phyloP scores from a whole-genome alignment of 495 filamentous ascomycete species.

The Tirmania nivea region DNA sequence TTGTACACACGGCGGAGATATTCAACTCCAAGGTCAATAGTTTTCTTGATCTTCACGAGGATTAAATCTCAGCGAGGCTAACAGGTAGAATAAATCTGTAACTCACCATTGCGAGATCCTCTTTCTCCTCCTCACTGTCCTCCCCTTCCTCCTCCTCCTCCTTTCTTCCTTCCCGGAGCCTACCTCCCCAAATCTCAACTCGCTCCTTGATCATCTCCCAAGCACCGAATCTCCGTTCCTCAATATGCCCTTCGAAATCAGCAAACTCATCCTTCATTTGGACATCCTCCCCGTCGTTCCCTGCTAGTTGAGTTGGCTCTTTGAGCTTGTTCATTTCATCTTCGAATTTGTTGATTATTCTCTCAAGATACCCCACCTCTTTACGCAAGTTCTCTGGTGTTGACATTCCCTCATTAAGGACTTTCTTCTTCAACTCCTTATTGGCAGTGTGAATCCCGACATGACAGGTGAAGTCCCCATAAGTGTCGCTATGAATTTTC shows the following conservation, averaged over 20 bases:
- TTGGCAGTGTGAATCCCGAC: conserved; percentile 55
- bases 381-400: conserved; percentile 19
- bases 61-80: not conserved
- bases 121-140: conserved; percentile 54
- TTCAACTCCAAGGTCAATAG: conserved; percentile 83
- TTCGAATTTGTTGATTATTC: conserved; percentile 49
- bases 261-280: conserved; percentile 68
- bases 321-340: conserved; percentile 32
- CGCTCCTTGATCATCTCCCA: not conserved
- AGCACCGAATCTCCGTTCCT: conserved; percentile 24
- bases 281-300: conserved; percentile 17
- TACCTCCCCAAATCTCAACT: conserved; percentile 32
- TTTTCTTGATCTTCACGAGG: conserved; percentile 45
- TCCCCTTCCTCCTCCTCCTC: conserved; percentile 34
- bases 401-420: conserved; percentile 30
- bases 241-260: conserved; percentile 24
- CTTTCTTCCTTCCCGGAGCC: conserved; percentile 47
- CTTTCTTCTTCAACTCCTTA: conserved; percentile 43
- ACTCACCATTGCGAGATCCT: conserved; percentile 50
- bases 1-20: conserved; percentile 92
- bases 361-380: conserved; percentile 17
- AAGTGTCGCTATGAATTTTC: conserved; percentile 75
- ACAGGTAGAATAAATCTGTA: conserved; percentile 23
- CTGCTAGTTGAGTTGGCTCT: conserved; percentile 1
- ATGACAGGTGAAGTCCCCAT: conserved; percentile 91